Percentiles rank a stretch among this genome's conserved stretches.
Evolutionary conservation across 2,329 filamentous ascomycete species (phyloP).

Genomic region (Cytospora piceicola): DNA sequence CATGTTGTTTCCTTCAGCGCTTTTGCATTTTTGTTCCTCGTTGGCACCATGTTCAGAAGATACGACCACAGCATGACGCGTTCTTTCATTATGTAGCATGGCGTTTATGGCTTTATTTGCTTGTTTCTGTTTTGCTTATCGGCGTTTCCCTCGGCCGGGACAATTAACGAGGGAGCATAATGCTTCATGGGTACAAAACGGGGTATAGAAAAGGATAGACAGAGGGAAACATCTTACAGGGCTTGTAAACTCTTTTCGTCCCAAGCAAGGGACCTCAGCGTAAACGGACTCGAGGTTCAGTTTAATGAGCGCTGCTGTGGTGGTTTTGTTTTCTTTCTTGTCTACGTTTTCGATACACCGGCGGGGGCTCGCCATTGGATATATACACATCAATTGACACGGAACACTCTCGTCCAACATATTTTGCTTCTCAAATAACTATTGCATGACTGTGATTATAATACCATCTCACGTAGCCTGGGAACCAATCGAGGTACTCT

Average conservation of each 20-base stretch:
- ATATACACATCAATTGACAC: slow-evolving; percentile 17
- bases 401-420: slow-evolving; percentile 18
- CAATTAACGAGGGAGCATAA: background rate
- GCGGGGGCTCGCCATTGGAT: background rate
- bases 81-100: slow-evolving; percentile 20
- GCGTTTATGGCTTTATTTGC: slow-evolving; percentile 20
- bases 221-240: background rate
- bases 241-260: background rate
- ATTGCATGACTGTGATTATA: background rate
- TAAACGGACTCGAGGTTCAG: slow-evolving; percentile 5
- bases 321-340: background rate
- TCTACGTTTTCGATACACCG: background rate
- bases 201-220: slow-evolving; percentile 8
- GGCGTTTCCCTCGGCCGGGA: slow-evolving; percentile 11
- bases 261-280: background rate
- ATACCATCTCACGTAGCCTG: background rate
- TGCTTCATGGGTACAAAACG: background rate
- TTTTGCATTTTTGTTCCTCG: background rate
- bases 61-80: slow-evolving; percentile 20
- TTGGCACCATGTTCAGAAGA: slow-evolving; percentile 14
- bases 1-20: slow-evolving; percentile 11
- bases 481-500: slow-evolving; percentile 5
- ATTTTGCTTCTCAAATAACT: slow-evolving; percentile 1
- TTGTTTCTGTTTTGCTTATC: background rate
- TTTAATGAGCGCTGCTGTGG: background rate